phyloP scores from a whole-genome alignment of 2,329 filamentous ascomycete species.

The Fusarium sp. region DNA sequence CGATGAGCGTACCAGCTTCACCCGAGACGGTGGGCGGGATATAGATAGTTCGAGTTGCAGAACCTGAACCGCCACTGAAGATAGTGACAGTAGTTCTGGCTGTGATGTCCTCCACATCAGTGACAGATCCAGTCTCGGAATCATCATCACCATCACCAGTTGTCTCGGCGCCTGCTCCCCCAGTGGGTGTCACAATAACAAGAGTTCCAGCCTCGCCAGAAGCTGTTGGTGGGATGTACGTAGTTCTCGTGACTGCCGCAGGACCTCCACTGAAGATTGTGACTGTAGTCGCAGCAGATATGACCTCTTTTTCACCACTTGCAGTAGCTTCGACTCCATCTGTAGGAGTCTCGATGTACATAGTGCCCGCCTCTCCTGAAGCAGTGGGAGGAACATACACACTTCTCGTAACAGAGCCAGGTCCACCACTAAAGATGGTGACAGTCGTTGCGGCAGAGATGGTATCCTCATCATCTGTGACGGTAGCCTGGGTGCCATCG shows the following conservation, averaged over 20 bases:
- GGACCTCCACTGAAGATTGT: neutral
- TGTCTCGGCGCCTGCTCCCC: fast-evolving
- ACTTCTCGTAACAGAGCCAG: neutral
- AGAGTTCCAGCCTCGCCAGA: neutral
- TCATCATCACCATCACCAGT: neutral
- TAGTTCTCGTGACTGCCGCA: neutral
- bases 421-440: neutral
- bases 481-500: too few relatives aligned
- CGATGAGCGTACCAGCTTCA: neutral
- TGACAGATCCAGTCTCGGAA: neutral
- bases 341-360: neutral
- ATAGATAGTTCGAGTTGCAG: neutral
- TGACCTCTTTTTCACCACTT: neutral
- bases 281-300: neutral
- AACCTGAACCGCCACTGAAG: neutral
- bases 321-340: neutral
- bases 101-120: neutral
- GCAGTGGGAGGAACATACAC: neutral
- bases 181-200: neutral
- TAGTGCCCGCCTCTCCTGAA: neutral
- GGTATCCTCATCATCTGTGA: neutral
- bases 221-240: neutral
- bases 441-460: neutral
- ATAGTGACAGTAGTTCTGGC: neutral
- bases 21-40: neutral